Evolutionary conservation across 1,284 basidiomycete species (phyloP).

Genomic region (Pseudozyma tsukubaensis): DNA sequence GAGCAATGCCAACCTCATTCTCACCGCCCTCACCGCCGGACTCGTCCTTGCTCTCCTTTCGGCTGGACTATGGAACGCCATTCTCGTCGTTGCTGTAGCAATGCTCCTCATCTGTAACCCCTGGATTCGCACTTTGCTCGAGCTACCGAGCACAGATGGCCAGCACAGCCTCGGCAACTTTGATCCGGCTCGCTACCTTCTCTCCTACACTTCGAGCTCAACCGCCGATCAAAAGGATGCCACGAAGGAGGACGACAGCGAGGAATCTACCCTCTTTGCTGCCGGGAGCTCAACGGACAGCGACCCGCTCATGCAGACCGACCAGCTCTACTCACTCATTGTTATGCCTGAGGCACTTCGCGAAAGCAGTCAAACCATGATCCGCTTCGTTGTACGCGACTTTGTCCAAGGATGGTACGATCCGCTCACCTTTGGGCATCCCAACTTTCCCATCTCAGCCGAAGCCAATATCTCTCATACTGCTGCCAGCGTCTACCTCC

Average conservation of each 20-base stretch:
- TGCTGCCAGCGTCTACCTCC: conserved; percentile 49
- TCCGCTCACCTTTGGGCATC: conserved; percentile 54
- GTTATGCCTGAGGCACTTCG: conserved; percentile 43
- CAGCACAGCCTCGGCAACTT: conserved; percentile 31
- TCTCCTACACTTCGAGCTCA: conserved; percentile 16
- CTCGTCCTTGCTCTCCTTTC: conserved; percentile 34
- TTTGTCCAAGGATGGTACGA: conserved; percentile 62
- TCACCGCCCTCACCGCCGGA: conserved; percentile 34
- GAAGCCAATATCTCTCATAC: conserved; percentile 55
- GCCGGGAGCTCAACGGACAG: not conserved
- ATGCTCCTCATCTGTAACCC: conserved; percentile 57
- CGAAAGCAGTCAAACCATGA: conserved; percentile 43
- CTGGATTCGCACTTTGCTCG: conserved; percentile 61
- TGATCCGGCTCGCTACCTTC: conserved; percentile 44
- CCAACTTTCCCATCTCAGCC: conserved; percentile 52
- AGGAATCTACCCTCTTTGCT: not conserved
- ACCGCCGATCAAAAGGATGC: conserved; percentile 1
- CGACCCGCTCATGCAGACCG: conserved; percentile 15
- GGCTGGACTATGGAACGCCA: conserved; percentile 36
- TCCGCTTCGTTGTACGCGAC: conserved; percentile 54
- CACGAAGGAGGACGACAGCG: not conserved
- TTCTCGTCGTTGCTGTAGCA: conserved; percentile 33
- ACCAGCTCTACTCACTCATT: conserved; percentile 29
- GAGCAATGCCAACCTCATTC: conserved; percentile 27
- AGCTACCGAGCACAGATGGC: conserved; percentile 40